These are phyloP conservation scores for Trichoderma breve DNA, from an alignment of 2,329 filamentous ascomycete species.

Conservation along the genomic window DNA sequence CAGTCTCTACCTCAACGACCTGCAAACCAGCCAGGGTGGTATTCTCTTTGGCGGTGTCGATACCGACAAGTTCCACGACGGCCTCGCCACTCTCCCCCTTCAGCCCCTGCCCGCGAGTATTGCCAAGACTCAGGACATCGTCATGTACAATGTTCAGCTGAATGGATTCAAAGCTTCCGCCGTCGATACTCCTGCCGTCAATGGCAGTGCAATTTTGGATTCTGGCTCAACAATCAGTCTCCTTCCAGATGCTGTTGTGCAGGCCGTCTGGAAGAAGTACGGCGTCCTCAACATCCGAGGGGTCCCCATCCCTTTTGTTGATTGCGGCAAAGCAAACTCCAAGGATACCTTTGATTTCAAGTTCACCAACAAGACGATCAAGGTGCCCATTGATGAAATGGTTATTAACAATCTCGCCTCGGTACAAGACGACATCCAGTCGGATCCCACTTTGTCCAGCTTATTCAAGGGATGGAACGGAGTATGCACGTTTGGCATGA, in stretches of 20 bases:
- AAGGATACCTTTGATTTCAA: constrained; percentile 51
- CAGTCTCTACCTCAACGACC: constrained; percentile 68
- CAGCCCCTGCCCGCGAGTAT: constrained; percentile 36
- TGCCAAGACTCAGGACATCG: constrained; percentile 42
- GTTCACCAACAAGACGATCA: constrained; percentile 48
- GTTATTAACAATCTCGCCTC: constrained; percentile 45
- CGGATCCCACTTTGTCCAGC: constrained; percentile 39
- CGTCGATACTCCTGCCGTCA: constrained; percentile 37
- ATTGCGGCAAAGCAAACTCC: constrained; percentile 47
- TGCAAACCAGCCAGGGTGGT: constrained; percentile 61
- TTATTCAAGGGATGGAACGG: constrained; percentile 39
- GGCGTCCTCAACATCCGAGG: constrained; percentile 45
- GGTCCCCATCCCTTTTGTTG: constrained; percentile 49
- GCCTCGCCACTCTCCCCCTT: constrained; percentile 45
- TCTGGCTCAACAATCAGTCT: constrained; percentile 71
- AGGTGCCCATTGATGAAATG: constrained; percentile 53
- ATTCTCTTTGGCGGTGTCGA: constrained; percentile 81
- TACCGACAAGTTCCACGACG: constrained; percentile 66
- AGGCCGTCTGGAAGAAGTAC: constrained; percentile 50
- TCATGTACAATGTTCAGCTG: constrained; percentile 37
- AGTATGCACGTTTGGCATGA: constrained; percentile 56
- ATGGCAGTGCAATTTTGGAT: constrained; percentile 64
- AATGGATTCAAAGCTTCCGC: constrained; percentile 41
- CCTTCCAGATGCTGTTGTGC: constrained; percentile 59
- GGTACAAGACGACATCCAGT: constrained; percentile 40